Evolutionary conservation across 2,329 filamentous ascomycete genomes (phyloP).

Genomic region (Triangularia setosa): DNA sequence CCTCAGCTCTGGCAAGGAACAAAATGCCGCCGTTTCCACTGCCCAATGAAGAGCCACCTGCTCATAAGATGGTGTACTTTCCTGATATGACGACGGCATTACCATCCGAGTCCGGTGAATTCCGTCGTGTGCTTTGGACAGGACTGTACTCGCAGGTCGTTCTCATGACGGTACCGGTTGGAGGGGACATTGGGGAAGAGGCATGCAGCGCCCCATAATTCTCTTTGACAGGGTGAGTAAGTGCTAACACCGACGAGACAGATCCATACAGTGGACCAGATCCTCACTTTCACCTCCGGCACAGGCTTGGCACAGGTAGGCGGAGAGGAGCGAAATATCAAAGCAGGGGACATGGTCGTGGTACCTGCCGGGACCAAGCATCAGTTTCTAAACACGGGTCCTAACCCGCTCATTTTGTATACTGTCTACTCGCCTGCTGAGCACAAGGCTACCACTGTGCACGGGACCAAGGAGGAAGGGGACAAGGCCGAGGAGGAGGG

Average conservation of each 20-base stretch:
- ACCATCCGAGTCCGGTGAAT: conserved; percentile 52
- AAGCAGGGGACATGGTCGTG: conserved; percentile 36
- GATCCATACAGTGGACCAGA: conserved; percentile 60
- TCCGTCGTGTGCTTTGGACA: conserved; percentile 59
- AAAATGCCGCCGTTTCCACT: conserved; percentile 31
- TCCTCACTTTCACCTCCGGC: conserved; percentile 60
- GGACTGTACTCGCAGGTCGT: conserved; percentile 61
- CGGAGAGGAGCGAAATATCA: conserved; percentile 21
- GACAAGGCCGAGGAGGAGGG: conserved; percentile 60
- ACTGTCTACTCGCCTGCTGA: conserved; percentile 62
- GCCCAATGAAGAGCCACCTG: conserved; percentile 38
- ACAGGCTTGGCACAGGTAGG: conserved; percentile 38
- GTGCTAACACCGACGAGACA: conserved; percentile 19
- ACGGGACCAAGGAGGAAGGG: conserved; percentile 60
- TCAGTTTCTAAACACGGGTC: conserved; percentile 60
- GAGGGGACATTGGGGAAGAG: conserved; percentile 64
- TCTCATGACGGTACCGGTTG: conserved; percentile 60
- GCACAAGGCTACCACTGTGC: conserved; percentile 55
- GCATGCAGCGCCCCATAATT: conserved; percentile 33
- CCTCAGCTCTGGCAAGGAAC: neutral
- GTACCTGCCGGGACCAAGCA: conserved; percentile 64
- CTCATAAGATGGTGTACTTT: conserved; percentile 59
- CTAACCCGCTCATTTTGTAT: conserved; percentile 56
- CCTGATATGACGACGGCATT: conserved; percentile 51
- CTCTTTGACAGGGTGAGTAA: neutral